Evolutionary conservation across 2,329 filamentous ascomycete genomes (phyloP).

Genomic region (Paecilomyces sp.): DNA sequence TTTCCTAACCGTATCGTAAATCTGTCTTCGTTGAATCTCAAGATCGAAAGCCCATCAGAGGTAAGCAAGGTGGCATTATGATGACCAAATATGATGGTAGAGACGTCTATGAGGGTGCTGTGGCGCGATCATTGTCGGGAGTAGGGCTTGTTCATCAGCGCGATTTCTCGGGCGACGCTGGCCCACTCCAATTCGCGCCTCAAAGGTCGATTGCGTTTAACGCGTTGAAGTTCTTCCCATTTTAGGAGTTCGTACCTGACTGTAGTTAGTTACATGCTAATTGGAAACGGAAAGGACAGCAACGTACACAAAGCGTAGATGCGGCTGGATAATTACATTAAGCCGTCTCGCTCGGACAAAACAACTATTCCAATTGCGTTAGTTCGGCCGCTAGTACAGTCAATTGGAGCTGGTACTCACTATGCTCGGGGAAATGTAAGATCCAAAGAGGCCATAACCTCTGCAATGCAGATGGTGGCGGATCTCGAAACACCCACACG

Average conservation of each 20-base stretch:
- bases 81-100: neutral
- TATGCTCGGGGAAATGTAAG: conserved; percentile 89
- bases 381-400: neutral
- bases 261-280: conserved; percentile 9
- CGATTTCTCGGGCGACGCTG: conserved; percentile 81
- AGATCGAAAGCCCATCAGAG: neutral
- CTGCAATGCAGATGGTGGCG: conserved; percentile 97
- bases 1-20: neutral
- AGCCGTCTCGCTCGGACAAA: conserved; percentile 86
- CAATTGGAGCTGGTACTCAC: conserved; percentile 32
- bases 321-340: conserved; percentile 97
- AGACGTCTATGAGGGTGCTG: neutral
- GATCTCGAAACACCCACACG: conserved; percentile 92
- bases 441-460: conserved; percentile 78
- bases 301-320: conserved; percentile 74
- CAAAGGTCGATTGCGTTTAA: conserved; percentile 46
- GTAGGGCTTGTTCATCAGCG: conserved; percentile 93
- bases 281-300: neutral
- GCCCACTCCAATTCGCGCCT: conserved; percentile 86
- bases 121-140: conserved; percentile 48
- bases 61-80: neutral
- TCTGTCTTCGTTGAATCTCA: neutral
- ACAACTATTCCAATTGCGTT: conserved; percentile 47
- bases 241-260: conserved; percentile 73
- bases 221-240: conserved; percentile 76